Conservation (phyloP, 192 early-diverging fungal species). For the Linnemannia schmuckeri region DNA sequence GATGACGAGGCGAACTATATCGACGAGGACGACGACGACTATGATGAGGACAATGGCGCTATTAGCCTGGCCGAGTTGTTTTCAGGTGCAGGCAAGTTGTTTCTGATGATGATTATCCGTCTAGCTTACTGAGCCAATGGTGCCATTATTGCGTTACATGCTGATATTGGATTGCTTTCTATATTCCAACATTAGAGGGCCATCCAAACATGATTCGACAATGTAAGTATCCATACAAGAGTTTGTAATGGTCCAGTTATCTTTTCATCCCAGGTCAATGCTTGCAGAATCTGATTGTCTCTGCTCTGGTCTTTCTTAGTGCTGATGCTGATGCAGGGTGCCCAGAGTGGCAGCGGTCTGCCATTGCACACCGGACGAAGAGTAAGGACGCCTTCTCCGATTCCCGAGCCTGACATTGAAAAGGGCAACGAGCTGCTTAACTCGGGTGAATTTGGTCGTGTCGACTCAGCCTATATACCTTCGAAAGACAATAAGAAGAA, state of each 20-base stretch:
- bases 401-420: constrained; percentile 37
- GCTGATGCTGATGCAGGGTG: not conserved
- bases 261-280: not conserved
- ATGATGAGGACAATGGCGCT: constrained; percentile 19
- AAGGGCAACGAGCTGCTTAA: constrained; percentile 38
- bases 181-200: constrained; percentile 1
- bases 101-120: not conserved
- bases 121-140: not conserved
- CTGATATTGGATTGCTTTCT: not conserved
- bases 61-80: constrained; percentile 15
- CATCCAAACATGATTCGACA: not conserved
- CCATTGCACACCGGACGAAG: not conserved
- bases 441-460: constrained; percentile 54
- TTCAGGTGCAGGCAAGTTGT: not conserved
- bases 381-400: constrained; percentile 25
- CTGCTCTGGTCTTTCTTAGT: not conserved
- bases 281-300: not conserved
- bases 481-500: constrained; percentile 11
- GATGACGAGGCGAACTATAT: constrained; percentile 14
- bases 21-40: constrained; percentile 14
- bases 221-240: not conserved
- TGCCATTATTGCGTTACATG: not conserved
- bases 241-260: no score
- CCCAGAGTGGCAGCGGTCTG: not conserved
- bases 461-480: constrained; percentile 31